Base-by-base conservation (phyloP, 1,284 basidiomycete species). In the Irpex lacteus region DNA sequence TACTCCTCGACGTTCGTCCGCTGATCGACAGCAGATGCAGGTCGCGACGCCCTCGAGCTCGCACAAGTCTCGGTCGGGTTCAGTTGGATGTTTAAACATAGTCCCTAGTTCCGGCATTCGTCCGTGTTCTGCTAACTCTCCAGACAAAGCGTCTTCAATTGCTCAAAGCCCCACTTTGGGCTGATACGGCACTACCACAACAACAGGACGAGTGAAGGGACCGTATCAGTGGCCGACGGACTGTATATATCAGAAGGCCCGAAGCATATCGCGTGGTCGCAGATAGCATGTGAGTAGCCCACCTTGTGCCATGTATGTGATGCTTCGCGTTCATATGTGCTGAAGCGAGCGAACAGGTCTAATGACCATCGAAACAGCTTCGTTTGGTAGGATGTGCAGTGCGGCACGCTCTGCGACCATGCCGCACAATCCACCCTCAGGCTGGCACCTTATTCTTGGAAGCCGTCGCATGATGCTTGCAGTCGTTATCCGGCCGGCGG, bases 221-320 rank as follows among this genome's bases (percentile, higher is more conserved):
- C 26, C 26, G 26, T 26, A 26, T 26, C 21, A 34, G 54, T 56
- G 26, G 6, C 34, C n/a, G 13, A 56, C 26, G 4, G 34, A 50
- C 57, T 59, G 38, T 50, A 34, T 50, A 40, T 56, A 60, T 60
- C 60, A 61, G 50, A 61, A 61, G 32, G 52, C 19, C 21, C n/a
- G 19, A 18, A 11, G 21, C 26, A 26, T 38, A 50, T 54, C 52
- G 61, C 60, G 52, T 55, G 49, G 60, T 36, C 32, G 13, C 18
- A 13, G 21, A 40, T 60, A 61, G 60, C 65, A 66, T 63, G 65
- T 66, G 65, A 63, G 62, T 60, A 19, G 58, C 54, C 57, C 59
- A 59, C 56, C 59, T 49, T 53, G 52, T 36, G 3, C n/a, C 47
- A 19, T 4, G 26, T 26, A 26, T 26, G 26, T 26, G 26, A 26